Percentiles rank a stretch among this genome's conserved stretches.
These are phyloP conservation scores for Casaregolazyma lundiana DNA, from an alignment of 1,139 yeast genomes.

Conservation along the genomic window DNA sequence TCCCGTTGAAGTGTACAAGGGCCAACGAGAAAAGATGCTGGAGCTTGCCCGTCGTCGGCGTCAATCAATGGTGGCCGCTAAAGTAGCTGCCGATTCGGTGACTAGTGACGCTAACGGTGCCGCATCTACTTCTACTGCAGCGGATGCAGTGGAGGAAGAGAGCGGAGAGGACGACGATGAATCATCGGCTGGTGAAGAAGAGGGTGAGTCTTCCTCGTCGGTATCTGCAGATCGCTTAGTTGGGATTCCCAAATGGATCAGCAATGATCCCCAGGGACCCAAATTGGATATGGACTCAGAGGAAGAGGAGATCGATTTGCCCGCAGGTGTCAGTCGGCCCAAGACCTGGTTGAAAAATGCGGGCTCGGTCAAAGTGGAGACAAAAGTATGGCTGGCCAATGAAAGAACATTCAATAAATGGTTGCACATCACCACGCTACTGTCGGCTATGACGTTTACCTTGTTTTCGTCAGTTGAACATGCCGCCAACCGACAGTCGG, in stretches of 20 bases:
- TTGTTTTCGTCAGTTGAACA: constrained; percentile 71
- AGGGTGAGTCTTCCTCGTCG: constrained; percentile 8
- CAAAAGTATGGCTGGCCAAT: constrained; percentile 97
- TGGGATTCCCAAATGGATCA: constrained; percentile 19
- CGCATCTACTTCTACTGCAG: constrained; percentile 14
- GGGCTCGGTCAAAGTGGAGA: constrained; percentile 90
- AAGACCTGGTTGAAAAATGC: constrained; percentile 73
- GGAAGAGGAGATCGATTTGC: constrained; percentile 80
- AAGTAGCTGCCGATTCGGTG: constrained; percentile 1
- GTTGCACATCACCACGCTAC: constrained; percentile 85
- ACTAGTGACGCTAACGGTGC: constrained; percentile 4
- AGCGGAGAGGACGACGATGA: constrained; percentile 26
- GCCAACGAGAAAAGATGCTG: constrained; percentile 36
- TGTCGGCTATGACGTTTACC: constrained; percentile 83
- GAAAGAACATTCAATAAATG: constrained; percentile 96
- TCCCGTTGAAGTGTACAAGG: constrained; percentile 64
- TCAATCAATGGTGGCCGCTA: constrained; percentile 9
- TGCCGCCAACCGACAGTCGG: constrained; percentile 42
- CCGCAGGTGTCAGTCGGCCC: constrained; percentile 87
- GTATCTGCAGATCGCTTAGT: constrained; percentile 11
- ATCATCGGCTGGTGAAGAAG: constrained; percentile 26
- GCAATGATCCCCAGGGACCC: constrained; percentile 2
- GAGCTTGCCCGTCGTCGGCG: constrained; percentile 12
- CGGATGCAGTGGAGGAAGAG: constrained; percentile 5
- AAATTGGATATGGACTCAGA: constrained; percentile 68